phyloP scores from a whole-genome alignment of 495 filamentous ascomycete species.

The Evernia prunastri region DNA sequence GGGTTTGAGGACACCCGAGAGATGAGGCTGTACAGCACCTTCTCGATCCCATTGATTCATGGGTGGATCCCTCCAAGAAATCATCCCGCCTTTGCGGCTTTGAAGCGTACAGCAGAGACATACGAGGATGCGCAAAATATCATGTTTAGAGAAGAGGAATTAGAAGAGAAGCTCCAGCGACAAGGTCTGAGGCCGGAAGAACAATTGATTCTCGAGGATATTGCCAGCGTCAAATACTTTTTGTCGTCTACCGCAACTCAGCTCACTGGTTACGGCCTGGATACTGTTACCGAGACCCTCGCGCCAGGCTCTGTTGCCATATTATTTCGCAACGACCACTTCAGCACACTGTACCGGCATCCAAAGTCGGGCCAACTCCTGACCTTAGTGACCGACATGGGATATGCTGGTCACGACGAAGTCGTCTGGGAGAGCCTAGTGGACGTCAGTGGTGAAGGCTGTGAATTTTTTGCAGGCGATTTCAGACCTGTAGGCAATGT shows the following conservation, averaged over 20 bases:
- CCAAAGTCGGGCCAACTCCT: slow-evolving; percentile 63
- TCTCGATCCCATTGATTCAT: slow-evolving; percentile 83
- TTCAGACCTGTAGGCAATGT: slow-evolving; percentile 72
- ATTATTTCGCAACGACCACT: slow-evolving; percentile 94
- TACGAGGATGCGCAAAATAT: slow-evolving; percentile 90
- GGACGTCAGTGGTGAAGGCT: slow-evolving; percentile 75
- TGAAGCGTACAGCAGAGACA: slow-evolving; percentile 63
- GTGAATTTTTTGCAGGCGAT: slow-evolving; percentile 84
- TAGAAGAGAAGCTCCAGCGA: slow-evolving; percentile 68
- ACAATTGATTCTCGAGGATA: slow-evolving; percentile 67
- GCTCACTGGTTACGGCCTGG: slow-evolving; percentile 72
- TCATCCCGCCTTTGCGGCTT: slow-evolving; percentile 56
- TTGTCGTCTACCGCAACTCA: slow-evolving; percentile 75
- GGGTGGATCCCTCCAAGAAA: slow-evolving; percentile 75
- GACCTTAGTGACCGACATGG: slow-evolving; percentile 84
- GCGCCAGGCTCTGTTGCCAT: slow-evolving; percentile 74
- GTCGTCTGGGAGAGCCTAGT: slow-evolving; percentile 93
- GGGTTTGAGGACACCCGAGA: slow-evolving; percentile 77
- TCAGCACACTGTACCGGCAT: slow-evolving; percentile 81
- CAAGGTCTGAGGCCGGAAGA: slow-evolving; percentile 54
- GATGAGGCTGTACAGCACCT: slow-evolving; percentile 80
- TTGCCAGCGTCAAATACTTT: slow-evolving; percentile 74
- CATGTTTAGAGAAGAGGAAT: slow-evolving; percentile 77
- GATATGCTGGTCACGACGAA: slow-evolving; percentile 81
- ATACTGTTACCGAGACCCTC: slow-evolving; percentile 57